Evolutionary conservation across 495 filamentous ascomycete species (phyloP).

Genomic region (Collariella sp.): DNA sequence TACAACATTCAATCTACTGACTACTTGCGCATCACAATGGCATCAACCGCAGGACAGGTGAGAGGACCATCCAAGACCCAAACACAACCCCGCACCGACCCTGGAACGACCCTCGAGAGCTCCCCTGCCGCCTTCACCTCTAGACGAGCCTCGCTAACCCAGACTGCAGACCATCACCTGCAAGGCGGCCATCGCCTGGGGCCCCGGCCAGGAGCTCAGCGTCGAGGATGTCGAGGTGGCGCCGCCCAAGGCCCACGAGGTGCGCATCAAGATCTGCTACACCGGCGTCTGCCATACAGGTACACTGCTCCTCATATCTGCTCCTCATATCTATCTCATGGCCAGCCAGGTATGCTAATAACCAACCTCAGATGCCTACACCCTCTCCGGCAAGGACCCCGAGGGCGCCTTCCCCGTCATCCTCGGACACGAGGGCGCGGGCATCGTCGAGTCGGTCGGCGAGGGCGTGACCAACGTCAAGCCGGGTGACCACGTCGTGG

Average conservation of each 20-base stretch:
- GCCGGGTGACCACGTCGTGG: slow-evolving; percentile 85
- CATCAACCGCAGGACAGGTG: slow-evolving; percentile 43
- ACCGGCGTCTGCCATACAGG: slow-evolving; percentile 98
- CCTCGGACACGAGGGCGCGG: slow-evolving; percentile 93
- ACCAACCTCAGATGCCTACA: slow-evolving; percentile 73
- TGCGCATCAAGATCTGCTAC: slow-evolving; percentile 92
- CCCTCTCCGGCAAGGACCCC: slow-evolving; percentile 93
- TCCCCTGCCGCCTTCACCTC: background rate
- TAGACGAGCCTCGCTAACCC: background rate
- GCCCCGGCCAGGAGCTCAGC: slow-evolving; percentile 76
- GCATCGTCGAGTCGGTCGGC: slow-evolving; percentile 92
- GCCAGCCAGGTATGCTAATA: background rate
- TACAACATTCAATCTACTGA: background rate
- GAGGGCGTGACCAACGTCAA: slow-evolving; percentile 93
- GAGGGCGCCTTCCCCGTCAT: slow-evolving; percentile 97
- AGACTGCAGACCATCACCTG: slow-evolving; percentile 42
- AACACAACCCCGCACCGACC: slow-evolving; percentile 4
- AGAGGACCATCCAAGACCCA: background rate
- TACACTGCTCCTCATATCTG: slow-evolving; percentile 29
- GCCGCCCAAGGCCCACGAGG: slow-evolving; percentile 88
- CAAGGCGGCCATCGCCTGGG: slow-evolving; percentile 95
- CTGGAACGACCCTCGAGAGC: background rate
- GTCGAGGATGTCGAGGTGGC: slow-evolving; percentile 89
- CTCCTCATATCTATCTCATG: slow-evolving; percentile 1
- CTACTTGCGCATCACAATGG: slow-evolving; percentile 27